phyloP scores from a whole-genome alignment of 2,329 filamentous ascomycete genomes.

The Exophiala sp. region DNA sequence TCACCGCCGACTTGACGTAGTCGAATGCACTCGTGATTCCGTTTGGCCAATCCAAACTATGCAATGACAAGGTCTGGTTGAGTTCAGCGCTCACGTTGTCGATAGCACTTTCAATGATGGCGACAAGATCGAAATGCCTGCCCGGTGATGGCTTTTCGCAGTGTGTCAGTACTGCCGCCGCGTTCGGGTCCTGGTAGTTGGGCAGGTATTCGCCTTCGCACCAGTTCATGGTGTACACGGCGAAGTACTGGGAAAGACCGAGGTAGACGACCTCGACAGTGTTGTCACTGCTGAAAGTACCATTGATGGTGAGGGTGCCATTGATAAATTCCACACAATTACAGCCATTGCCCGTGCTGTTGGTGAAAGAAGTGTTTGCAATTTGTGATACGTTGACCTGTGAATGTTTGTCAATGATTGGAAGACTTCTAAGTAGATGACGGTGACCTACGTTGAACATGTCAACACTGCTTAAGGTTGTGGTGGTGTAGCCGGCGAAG shows the following conservation, averaged over 20 bases:
- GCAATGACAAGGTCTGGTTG: background rate
- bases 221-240: constrained; percentile 3
- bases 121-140: constrained; percentile 1
- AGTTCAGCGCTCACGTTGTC: background rate
- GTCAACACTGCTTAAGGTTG: background rate
- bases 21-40: constrained; percentile 4
- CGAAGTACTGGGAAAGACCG: background rate
- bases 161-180: background rate
- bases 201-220: constrained; percentile 4
- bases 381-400: constrained; percentile 6
- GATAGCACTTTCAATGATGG: constrained; percentile 1
- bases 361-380: constrained; percentile 4
- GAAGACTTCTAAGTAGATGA: background rate
- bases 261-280: background rate
- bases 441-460: constrained; percentile 1
- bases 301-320: constrained; percentile 5
- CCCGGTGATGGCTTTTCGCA: constrained; percentile 3
- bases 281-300: background rate
- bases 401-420: background rate
- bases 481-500: constrained; percentile 1
- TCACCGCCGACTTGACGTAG: background rate
- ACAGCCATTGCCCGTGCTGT: constrained; percentile 7
- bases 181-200: background rate
- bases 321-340: constrained; percentile 7
- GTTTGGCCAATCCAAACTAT: constrained; percentile 5